Percentiles rank a stretch among this genome's conserved stretches.
These are phyloP conservation scores for Trichoderma pleuroti DNA, from an alignment of 2,329 filamentous ascomycete species.

Conservation along the genomic window DNA sequence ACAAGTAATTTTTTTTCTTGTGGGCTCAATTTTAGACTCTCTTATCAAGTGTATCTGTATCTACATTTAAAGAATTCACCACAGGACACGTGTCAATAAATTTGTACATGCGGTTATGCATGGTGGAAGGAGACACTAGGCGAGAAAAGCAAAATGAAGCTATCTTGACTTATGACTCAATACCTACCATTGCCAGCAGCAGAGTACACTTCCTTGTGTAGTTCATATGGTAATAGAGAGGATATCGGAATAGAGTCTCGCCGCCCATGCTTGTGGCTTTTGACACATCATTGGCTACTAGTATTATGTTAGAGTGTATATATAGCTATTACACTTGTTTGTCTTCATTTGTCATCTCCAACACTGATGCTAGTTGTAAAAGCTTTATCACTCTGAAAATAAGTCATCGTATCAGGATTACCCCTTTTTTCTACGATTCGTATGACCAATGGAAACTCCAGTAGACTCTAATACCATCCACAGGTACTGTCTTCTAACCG, in stretches of 20 bases:
- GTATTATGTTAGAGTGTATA: background rate
- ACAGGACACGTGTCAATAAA: accelerated
- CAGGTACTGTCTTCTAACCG: background rate
- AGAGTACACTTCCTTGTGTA: background rate
- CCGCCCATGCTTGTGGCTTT: background rate
- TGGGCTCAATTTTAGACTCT: background rate
- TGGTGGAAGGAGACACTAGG: background rate
- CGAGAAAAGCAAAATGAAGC: background rate
- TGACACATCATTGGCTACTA: background rate
- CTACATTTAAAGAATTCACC: background rate
- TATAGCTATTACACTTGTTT: background rate
- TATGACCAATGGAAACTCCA: background rate
- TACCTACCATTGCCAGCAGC: background rate
- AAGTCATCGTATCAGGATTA: background rate
- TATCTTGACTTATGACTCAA: background rate
- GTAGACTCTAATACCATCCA: background rate
- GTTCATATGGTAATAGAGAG: background rate
- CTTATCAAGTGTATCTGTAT: background rate
- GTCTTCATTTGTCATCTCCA: background rate
- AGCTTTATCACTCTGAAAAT: background rate
- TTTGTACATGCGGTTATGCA: background rate
- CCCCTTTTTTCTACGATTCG: background rate
- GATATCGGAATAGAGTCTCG: accelerated
- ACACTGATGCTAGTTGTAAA: background rate
- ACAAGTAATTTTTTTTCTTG: background rate